Evolutionary conservation across 2,329 filamentous ascomycete genomes (phyloP).

Genomic region (Colletotrichum lentis): DNA sequence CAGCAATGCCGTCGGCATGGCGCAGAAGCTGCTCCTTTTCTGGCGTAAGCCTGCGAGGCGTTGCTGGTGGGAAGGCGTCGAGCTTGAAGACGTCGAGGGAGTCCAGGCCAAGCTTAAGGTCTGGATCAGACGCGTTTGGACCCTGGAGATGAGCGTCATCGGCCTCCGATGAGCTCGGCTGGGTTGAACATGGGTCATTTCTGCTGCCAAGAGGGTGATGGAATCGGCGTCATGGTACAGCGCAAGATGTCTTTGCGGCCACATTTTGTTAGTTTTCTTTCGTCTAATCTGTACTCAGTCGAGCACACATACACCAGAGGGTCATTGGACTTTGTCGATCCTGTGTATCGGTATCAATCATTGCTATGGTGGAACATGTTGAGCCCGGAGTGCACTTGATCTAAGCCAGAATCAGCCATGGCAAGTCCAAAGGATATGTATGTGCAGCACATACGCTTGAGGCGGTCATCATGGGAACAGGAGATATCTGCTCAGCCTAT

Average conservation of each 20-base stretch:
- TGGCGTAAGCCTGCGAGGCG: conserved; percentile 96
- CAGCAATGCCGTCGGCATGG: conserved; percentile 91
- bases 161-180: conserved; percentile 69
- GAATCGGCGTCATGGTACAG: conserved; percentile 14
- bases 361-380: not conserved
- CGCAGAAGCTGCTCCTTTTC: conserved; percentile 95
- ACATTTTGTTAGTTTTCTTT: conserved; percentile 12
- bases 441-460: too few relatives aligned
- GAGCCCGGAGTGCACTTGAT: not conserved
- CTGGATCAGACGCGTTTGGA: conserved; percentile 98
- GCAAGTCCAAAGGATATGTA: not conserved
- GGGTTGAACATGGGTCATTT: not conserved
- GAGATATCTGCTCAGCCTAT: too few relatives aligned
- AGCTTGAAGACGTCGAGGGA: conserved; percentile 87
- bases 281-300: not conserved
- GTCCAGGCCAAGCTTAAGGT: conserved; percentile 94
- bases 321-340: not conserved
- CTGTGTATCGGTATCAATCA: not conserved
- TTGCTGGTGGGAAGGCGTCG: conserved; percentile 99
- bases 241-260: conserved; percentile 16
- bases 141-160: conserved; percentile 96
- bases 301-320: not conserved
- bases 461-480: too few relatives aligned
- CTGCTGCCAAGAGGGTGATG: not conserved
- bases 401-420: not conserved